phyloP scores from a whole-genome alignment of 2,329 filamentous ascomycete species.

The Biscogniauxia sp. region DNA sequence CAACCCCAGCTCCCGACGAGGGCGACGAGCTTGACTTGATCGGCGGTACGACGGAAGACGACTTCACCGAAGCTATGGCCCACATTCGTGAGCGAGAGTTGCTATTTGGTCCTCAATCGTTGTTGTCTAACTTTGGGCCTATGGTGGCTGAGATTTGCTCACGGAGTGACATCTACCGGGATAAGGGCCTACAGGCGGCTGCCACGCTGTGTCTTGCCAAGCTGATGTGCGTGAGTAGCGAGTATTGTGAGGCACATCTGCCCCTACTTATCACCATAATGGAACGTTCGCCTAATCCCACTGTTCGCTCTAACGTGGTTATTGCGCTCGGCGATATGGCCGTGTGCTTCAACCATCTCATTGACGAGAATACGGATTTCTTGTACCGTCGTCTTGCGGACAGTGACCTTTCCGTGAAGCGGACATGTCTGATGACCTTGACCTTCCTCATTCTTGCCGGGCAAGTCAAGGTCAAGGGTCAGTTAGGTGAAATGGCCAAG shows the following conservation, averaged over 20 bases:
- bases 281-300: slow-evolving; percentile 88
- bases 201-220: slow-evolving; percentile 94
- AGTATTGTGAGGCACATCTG: slow-evolving; percentile 93
- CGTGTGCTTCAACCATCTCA: slow-evolving; percentile 98
- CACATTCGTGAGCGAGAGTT: slow-evolving; percentile 84
- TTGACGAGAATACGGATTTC: slow-evolving; percentile 99
- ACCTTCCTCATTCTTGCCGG: slow-evolving; percentile 96
- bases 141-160: slow-evolving; percentile 91
- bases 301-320: slow-evolving; percentile 91
- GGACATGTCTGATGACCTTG: slow-evolving; percentile 96
- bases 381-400: slow-evolving; percentile 92
- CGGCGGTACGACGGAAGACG: slow-evolving; percentile 91
- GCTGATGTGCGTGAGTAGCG: slow-evolving; percentile 95
- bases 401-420: slow-evolving; percentile 83
- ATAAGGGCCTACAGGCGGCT: slow-evolving; percentile 86
- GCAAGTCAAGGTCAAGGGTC: slow-evolving; percentile 98
- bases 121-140: slow-evolving; percentile 88
- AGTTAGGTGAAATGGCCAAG: slow-evolving; percentile 98
- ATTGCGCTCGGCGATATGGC: slow-evolving; percentile 98
- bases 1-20: slow-evolving; percentile 48
- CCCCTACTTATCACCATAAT: slow-evolving; percentile 96
- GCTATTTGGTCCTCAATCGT: slow-evolving; percentile 72
- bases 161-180: slow-evolving; percentile 88
- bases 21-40: slow-evolving; percentile 94
- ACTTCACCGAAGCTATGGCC: slow-evolving; percentile 83